Conservation (phyloP, 2,329 filamentous ascomycete species). For the Penicillium sp. region DNA sequence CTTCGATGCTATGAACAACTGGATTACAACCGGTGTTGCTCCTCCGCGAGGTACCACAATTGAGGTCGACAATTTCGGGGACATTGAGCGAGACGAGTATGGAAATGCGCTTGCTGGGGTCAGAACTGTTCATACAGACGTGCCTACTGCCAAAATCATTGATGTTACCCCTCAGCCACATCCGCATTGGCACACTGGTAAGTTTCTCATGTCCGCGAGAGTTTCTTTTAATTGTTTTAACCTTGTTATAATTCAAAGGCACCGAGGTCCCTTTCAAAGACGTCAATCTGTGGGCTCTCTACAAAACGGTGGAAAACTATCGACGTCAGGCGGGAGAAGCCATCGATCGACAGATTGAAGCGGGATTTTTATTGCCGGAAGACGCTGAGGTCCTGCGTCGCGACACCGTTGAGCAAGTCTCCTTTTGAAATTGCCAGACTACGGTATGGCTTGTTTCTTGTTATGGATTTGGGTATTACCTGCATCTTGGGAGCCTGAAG, state of each 20-base stretch:
- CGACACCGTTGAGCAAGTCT: constrained; percentile 1
- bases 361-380: background rate
- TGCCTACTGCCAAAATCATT: background rate
- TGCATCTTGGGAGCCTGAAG: background rate
- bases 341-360: background rate
- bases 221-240: background rate
- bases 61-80: background rate
- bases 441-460: background rate
- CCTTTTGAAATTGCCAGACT: background rate
- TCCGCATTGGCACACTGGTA: constrained; percentile 1
- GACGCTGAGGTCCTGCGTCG: background rate
- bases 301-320: background rate
- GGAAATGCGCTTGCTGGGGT: background rate
- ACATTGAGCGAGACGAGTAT: background rate
- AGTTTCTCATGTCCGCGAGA: background rate
- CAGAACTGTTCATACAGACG: constrained; percentile 3
- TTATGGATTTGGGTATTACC: background rate
- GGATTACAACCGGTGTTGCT: background rate
- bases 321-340: background rate
- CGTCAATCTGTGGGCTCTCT: background rate
- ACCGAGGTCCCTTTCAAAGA: background rate
- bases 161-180: background rate
- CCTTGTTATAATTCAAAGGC: background rate
- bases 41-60: background rate
- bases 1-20: constrained; percentile 2